Base-by-base conservation (phyloP, 208 protist genomes). In the Crithidia bombi region DNA sequence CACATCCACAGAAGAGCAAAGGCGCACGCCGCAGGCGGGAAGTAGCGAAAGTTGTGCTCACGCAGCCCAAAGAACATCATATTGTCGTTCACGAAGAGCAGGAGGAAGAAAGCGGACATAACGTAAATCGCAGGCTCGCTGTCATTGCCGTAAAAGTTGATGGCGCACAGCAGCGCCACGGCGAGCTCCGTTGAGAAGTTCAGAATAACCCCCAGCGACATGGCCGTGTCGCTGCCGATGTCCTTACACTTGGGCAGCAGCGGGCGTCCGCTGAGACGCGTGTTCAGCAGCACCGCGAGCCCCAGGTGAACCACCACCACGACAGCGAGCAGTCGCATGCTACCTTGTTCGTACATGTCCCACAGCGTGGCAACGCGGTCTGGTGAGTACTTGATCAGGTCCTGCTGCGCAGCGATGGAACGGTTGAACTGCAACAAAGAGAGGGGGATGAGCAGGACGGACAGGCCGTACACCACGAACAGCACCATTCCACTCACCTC, bases 71-170 rank as follows among this genome's bases (percentile, higher is more conserved):
- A 62, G 64, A 95, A 91, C 25, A 92, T 39, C 26, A 80, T 44
- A 6, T 73, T 79, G 64, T 93, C 91, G 61, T 93, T 74, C n/a
- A 83, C 73, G 41, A 96, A 65, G 30, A 96, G 72, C 32, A 92
- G 67, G n/a, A 96, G 71, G 25, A 96, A 78, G 9, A 86, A 55
- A 15, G 84, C 82, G 32, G 73, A 75, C 32, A 79, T 12, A 3
- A 90, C 86, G 61, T 90, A 85, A n/a, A 92, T 50, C n/a, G 66
- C 69, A 11, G 88, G 85, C 67, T 90, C 88, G 57, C 70, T 81
- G 54, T 83, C 78, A 57, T 89, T 87, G 51, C 36, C 65, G 74
- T 74, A 86, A 38, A 88, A 79, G 56, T 91, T 91, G n/a, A 92
- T 66, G 4, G 62, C 67, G 56, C 74, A 81, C 43, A 92, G 50